These are phyloP conservation scores for Ampelocalamus luodianensis DNA, from an alignment of 176 grass and related monocot genomes.

Conservation along the genomic window DNA sequence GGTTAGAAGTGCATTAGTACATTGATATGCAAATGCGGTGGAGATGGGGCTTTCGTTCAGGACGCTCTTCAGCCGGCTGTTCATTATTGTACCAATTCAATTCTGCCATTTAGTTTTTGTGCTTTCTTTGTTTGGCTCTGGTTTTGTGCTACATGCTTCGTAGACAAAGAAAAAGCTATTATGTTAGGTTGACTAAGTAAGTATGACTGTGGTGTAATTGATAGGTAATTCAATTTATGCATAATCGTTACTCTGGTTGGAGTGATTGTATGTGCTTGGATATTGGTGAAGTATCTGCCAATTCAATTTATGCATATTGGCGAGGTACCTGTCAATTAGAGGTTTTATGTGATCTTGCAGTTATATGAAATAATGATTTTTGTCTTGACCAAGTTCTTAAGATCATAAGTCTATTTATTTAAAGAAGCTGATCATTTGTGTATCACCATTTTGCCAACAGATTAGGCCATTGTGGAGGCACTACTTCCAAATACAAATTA, in stretches of 20 bases:
- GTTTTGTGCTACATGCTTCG: too few species aligned
- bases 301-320: too few species aligned
- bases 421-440: constrained; percentile 10
- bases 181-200: too few species aligned
- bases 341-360: too few species aligned
- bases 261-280: too few species aligned
- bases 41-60: constrained; percentile 31
- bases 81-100: constrained; percentile 43
- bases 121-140: neutral
- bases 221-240: too few species aligned
- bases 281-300: too few species aligned
- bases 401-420: neutral
- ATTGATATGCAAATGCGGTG: neutral
- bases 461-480: constrained; percentile 46
- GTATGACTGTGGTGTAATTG: neutral
- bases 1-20: too few species aligned
- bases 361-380: neutral
- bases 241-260: too few species aligned
- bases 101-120: neutral
- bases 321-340: too few species aligned
- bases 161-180: too few species aligned
- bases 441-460: constrained; percentile 26
- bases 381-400: neutral
- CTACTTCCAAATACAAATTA: constrained; percentile 21
- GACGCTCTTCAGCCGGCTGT: constrained; percentile 54